Evolutionary conservation across 2,329 filamentous ascomycete species (phyloP).

Genomic region (Harringtonia lauricola): DNA sequence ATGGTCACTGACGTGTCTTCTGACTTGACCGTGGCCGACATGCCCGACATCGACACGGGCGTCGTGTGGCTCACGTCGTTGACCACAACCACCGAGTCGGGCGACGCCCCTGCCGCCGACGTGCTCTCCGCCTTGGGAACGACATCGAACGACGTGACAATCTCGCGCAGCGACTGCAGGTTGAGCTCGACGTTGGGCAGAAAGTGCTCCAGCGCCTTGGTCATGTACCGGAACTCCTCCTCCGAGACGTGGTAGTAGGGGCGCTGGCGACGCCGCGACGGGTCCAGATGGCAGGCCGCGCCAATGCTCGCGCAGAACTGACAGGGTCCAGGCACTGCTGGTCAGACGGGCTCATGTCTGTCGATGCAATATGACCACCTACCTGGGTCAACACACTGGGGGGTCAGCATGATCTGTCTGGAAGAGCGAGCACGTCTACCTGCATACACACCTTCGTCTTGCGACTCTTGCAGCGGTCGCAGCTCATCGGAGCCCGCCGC

Average conservation of each 20-base stretch:
- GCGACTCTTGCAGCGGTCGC: conserved; percentile 18
- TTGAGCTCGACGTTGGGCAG: conserved; percentile 15
- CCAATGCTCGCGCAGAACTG: conserved; percentile 18
- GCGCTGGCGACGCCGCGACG: conserved; percentile 17
- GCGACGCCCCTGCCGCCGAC: background rate
- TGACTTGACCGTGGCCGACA: background rate
- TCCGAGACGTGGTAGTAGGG: conserved; percentile 19
- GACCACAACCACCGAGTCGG: conserved; percentile 5
- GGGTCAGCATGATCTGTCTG: background rate
- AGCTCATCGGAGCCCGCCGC: conserved; percentile 18
- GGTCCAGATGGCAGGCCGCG: conserved; percentile 16
- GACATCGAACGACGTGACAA: conserved; percentile 9
- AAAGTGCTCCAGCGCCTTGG: conserved; percentile 17
- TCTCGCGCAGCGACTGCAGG: conserved; percentile 12
- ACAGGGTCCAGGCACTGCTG: conserved; percentile 16
- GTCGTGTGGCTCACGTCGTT: conserved; percentile 3
- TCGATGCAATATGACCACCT: no score
- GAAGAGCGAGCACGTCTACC: no score
- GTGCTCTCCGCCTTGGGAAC: background rate
- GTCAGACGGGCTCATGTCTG: no score
- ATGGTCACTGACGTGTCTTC: conserved; percentile 7
- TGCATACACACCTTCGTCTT: conserved; percentile 17
- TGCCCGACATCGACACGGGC: background rate
- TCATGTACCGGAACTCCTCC: conserved; percentile 19
- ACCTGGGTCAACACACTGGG: conserved; percentile 11